Conservation (phyloP, 768 basidiomycete species). For the Boletellus emodensis region DNA sequence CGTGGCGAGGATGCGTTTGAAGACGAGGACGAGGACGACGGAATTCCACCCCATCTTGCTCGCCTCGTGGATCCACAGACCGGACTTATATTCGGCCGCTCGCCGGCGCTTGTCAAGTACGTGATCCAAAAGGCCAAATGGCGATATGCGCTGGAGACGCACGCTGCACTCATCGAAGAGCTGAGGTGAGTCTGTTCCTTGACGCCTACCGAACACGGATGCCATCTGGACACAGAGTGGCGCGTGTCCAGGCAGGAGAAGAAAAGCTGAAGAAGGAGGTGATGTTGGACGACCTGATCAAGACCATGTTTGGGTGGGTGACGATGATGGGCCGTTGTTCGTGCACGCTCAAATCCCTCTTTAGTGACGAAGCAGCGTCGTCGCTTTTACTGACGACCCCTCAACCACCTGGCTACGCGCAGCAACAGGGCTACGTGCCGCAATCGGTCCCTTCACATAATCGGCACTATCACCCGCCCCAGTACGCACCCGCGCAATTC, state of each 20-base stretch:
- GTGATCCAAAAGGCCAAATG: constrained; percentile 68
- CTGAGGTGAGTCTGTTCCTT: constrained; percentile 33
- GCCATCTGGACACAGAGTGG: constrained; percentile 26
- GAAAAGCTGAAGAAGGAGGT: constrained; percentile 59
- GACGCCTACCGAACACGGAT: not conserved
- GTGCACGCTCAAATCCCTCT: not conserved
- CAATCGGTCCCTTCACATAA: constrained; percentile 7
- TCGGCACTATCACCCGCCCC: constrained; percentile 12
- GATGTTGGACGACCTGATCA: constrained; percentile 52
- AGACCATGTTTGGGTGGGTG: constrained; percentile 49
- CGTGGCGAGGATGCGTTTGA: constrained; percentile 16
- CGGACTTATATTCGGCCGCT: constrained; percentile 62
- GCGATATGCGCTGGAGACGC: constrained; percentile 62
- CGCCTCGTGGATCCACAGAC: constrained; percentile 52
- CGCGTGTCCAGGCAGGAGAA: constrained; percentile 47
- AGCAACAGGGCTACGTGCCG: constrained; percentile 8
- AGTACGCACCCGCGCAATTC: constrained; percentile 11
- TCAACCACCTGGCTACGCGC: constrained; percentile 7
- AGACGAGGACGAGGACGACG: constrained; percentile 39
- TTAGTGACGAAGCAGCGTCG: constrained; percentile 26
- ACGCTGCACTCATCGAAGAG: constrained; percentile 63
- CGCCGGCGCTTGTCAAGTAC: constrained; percentile 71
- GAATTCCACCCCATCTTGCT: constrained; percentile 52
- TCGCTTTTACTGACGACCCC: constrained; percentile 12
- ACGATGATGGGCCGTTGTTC: not conserved